Conservation (phyloP, 1,284 basidiomycete genomes). For the Cystobasidiaceae sp. region DNA sequence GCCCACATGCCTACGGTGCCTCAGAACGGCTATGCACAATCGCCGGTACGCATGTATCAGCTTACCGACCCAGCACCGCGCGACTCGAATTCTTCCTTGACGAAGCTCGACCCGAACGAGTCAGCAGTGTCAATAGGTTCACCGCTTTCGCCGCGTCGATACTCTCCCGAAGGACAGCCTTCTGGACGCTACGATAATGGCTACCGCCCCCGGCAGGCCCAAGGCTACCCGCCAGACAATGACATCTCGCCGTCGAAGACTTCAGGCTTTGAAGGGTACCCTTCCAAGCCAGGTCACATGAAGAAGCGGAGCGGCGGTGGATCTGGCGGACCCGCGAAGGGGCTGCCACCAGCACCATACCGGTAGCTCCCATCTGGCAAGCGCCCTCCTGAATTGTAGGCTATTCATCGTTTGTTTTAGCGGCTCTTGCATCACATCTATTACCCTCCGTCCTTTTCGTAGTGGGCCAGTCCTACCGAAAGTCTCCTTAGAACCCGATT, state of each 20-base stretch:
- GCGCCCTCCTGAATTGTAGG: no score
- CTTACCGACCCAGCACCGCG: slow-evolving; percentile 6
- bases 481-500: no score
- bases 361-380: no score
- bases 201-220: slow-evolving; percentile 1
- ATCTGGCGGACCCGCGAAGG: background rate
- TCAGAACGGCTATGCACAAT: background rate
- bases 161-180: background rate
- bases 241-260: slow-evolving; percentile 13
- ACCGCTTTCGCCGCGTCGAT: slow-evolving; percentile 12
- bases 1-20: background rate
- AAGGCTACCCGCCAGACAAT: background rate
- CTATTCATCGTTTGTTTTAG: no score
- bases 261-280: slow-evolving; percentile 3
- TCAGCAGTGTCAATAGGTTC: slow-evolving; percentile 8
- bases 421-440: no score
- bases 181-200: slow-evolving; percentile 6
- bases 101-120: slow-evolving; percentile 16
- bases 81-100: slow-evolving; percentile 17
- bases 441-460: no score
- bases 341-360: background rate
- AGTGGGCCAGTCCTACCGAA: no score
- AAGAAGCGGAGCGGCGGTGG: slow-evolving; percentile 27
- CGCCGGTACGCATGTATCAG: slow-evolving; percentile 27
- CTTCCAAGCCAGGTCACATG: slow-evolving; percentile 2